Evolutionary conservation across 805 yeast species (phyloP), one percentile per base, ranked within the genome.

Genomic region (Metschnikowia rubicola): DNA sequence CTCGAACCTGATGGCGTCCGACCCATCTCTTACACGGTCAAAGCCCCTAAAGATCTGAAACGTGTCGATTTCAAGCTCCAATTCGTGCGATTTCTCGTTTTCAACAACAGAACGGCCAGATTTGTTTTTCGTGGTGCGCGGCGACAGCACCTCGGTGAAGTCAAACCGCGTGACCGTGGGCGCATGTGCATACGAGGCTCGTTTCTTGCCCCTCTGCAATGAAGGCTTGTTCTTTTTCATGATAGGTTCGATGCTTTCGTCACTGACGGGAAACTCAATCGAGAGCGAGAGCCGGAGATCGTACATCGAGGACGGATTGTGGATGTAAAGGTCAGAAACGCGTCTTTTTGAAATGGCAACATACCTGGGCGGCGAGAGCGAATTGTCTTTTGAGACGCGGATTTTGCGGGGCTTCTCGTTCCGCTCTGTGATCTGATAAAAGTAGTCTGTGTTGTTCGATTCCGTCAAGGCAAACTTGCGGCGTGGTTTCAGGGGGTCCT

Each of bases 221-320:
- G 75, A 70, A 8, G 86, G 84, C 48, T 75, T 69, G 60, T 77
- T 71, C 58, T 77, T 69, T 61, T 73, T 72, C 65, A 79, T 53
- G 13, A 66, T 58, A 59, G 71, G 75, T 67, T 75, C 78, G 62
- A 84, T 56, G 69, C 83, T 65, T 61, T 80, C 66, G 67, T 77
- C 81, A 31, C 78, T 75, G 21, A 79, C 78, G 0, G 96, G 96
- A 49, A 83, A 63, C 79, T 90, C 97, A 29, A 86, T 65, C 34
- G 88, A 80, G 53, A 91, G 67, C 6, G 95, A 83, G 33, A 90
- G 69, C 56, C 96, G 77, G 55, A 84, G 72, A 66, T 90, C 97
- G 61, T 83, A 84, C 65, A 82, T 74, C 30, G 86, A 80, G 53
- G 86, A 84, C 4, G 97, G 97, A 45, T 85, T 77, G 58, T 79